These are phyloP conservation scores for Elongisporangium senticosum DNA, from an alignment of 352 stramenopile genomes.

Conservation along the genomic window DNA sequence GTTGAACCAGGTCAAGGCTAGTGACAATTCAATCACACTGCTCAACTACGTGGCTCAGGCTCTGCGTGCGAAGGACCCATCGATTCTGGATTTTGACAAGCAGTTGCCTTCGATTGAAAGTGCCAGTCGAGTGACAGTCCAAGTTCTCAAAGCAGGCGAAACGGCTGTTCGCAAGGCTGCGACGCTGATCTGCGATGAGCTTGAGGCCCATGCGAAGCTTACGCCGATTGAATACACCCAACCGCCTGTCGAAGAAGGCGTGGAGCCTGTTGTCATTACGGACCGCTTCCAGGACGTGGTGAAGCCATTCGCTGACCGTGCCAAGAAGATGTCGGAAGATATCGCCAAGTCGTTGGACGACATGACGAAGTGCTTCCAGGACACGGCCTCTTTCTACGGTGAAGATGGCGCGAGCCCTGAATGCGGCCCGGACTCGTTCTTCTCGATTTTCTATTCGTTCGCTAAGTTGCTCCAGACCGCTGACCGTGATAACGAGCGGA, in stretches of 20 bases:
- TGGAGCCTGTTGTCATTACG: conserved; percentile 30
- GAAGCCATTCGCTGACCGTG: conserved; percentile 63
- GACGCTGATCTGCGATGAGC: conserved; percentile 60
- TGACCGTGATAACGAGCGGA: conserved; percentile 80
- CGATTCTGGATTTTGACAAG: conserved; percentile 72
- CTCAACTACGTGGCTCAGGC: conserved; percentile 77
- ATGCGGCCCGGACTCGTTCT: conserved; percentile 69
- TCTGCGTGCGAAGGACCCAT: conserved; percentile 56
- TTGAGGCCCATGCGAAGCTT: conserved; percentile 66
- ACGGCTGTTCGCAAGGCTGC: conserved; percentile 68
- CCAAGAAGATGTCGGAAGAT: conserved; percentile 51
- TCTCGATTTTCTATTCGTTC: conserved; percentile 85
- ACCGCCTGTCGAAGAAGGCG: conserved; percentile 12
- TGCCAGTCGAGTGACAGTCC: conserved; percentile 68
- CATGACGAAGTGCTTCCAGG: conserved; percentile 62
- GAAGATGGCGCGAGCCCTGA: conserved; percentile 71
- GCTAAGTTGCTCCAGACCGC: conserved; percentile 75
- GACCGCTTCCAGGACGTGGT: conserved; percentile 78
- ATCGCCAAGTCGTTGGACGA: conserved; percentile 46
- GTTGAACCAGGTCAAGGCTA: conserved; percentile 82
- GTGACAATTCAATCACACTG: conserved; percentile 78
- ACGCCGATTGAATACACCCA: conserved; percentile 27
- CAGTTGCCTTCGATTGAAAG: conserved; percentile 65
- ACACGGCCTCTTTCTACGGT: conserved; percentile 65
- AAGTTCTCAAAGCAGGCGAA: conserved; percentile 75